phyloP scores from a whole-genome alignment of 441 rosid genomes.

The Geranium incanum region DNA sequence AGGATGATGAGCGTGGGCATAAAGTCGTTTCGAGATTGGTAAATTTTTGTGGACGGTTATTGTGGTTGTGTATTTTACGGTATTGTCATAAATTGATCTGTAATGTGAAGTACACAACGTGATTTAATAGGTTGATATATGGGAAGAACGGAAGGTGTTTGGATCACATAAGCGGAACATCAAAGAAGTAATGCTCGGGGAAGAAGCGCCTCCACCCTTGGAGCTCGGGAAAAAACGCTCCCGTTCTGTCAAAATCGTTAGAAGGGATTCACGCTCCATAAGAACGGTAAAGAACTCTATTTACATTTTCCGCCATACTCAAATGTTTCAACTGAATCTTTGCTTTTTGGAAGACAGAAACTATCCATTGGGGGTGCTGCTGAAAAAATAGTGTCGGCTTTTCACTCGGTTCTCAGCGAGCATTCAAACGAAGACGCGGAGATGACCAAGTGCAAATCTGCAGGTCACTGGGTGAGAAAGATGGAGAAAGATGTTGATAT shows the following conservation, averaged over 20 bases:
- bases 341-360: constrained; percentile 45
- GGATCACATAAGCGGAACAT: constrained; percentile 68
- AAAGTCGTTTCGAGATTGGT: constrained; percentile 75
- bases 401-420: constrained; percentile 60
- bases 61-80: too few relatives aligned
- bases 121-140: constrained; percentile 52
- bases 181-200: constrained; percentile 71
- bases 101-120: neutral
- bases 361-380: constrained; percentile 62
- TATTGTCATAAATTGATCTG: neutral
- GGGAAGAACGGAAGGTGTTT: constrained; percentile 92
- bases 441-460: constrained; percentile 75
- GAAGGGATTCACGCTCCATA: constrained; percentile 76
- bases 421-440: constrained; percentile 66
- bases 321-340: neutral
- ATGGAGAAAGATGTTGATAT: constrained; percentile 69
- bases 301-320: neutral
- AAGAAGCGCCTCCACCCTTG: constrained; percentile 56
- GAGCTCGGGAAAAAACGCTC: constrained; percentile 71
- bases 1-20: constrained; percentile 80
- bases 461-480: constrained; percentile 57
- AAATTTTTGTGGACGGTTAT: constrained; percentile 8
- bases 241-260: constrained; percentile 63
- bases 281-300: constrained; percentile 46
- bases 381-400: constrained; percentile 88